These are phyloP conservation scores for Pholiota adiposa DNA, from an alignment of 1,284 basidiomycete species.

Conservation along the genomic window DNA sequence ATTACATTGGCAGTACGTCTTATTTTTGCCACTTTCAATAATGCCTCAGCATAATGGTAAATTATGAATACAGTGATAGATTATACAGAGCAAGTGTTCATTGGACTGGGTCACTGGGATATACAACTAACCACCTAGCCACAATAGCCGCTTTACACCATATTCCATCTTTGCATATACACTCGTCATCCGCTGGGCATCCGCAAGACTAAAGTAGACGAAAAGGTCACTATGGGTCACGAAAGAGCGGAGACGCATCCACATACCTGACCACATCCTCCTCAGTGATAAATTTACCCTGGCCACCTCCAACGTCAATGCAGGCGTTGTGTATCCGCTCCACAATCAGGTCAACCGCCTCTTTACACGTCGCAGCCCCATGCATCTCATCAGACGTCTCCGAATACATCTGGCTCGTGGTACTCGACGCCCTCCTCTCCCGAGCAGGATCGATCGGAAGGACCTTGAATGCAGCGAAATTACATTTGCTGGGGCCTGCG, in stretches of 20 bases:
- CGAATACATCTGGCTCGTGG: constrained; percentile 47
- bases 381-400: constrained; percentile 66
- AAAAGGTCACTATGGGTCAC: constrained; percentile 14
- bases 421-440: constrained; percentile 53
- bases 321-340: constrained; percentile 72
- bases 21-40: too few species aligned
- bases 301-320: constrained; percentile 57
- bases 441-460: constrained; percentile 71
- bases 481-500: constrained; percentile 16
- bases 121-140: constrained; percentile 67
- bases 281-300: constrained; percentile 58
- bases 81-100: too few species aligned
- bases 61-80: too few species aligned
- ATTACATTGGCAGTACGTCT: too few species aligned
- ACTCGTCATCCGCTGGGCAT: constrained; percentile 82
- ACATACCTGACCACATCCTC: constrained; percentile 83
- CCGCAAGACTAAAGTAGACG: constrained; percentile 57
- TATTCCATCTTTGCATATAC: constrained; percentile 91
- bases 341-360: constrained; percentile 78
- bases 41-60: too few species aligned
- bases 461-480: constrained; percentile 77
- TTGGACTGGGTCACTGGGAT: too few species aligned
- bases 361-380: constrained; percentile 70
- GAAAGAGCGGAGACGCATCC: constrained; percentile 4
- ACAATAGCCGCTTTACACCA: constrained; percentile 84